Evolutionary conservation across 2,329 filamentous ascomycete species (phyloP).

Genomic region (Fusarium annulatum): DNA sequence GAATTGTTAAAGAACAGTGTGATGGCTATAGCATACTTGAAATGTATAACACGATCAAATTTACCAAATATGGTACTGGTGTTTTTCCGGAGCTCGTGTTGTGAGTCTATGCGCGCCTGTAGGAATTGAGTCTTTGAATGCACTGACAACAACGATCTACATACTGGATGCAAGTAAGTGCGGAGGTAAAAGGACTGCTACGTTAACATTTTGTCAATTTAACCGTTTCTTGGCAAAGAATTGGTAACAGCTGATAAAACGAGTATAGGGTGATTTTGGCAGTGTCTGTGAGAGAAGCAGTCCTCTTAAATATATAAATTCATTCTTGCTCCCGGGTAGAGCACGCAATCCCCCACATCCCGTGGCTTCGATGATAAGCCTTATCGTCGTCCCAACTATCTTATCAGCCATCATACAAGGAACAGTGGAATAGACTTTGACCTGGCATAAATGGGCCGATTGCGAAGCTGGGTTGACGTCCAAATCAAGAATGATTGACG

Average conservation of each 20-base stretch:
- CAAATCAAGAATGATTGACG: not conserved
- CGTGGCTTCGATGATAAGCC: not conserved
- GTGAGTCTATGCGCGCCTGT: constrained; percentile 6
- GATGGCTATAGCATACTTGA: not conserved
- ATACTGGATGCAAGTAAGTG: not conserved
- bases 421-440: not conserved
- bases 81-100: not conserved
- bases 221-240: not conserved
- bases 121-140: not conserved
- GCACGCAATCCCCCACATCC: not conserved
- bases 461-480: not conserved
- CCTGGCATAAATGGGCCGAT: not conserved
- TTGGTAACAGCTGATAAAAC: not conserved
- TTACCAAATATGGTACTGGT: not conserved
- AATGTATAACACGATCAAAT: not conserved
- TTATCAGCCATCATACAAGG: not conserved
- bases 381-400: not conserved
- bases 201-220: not conserved
- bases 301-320: not conserved
- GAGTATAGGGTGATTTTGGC: not conserved
- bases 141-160: not conserved
- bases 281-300: not conserved
- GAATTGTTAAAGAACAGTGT: not conserved
- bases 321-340: not conserved
- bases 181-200: not conserved